A percentile compares a stretch with the other conserved stretches of the same genome.
Conservation (phyloP, 345 rosid species). For the Eucalyptus melliodora region DNA sequence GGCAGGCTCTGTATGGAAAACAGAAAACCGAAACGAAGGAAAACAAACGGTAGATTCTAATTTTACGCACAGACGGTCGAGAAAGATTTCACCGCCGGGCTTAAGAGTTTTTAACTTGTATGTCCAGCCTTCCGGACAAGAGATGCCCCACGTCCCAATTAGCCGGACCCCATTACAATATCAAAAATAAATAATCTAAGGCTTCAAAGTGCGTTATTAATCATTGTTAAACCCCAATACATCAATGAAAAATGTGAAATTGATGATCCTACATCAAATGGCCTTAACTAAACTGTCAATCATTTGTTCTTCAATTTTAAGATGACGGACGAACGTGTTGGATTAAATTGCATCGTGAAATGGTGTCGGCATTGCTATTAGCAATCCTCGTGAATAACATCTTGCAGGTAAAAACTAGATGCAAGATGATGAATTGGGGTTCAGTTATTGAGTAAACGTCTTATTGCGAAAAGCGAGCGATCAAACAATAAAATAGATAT, state of each 20-base stretch:
- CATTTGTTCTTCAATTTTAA: neutral
- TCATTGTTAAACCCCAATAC: neutral
- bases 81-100: neutral
- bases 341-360: neutral
- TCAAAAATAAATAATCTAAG: too few relatives aligned
- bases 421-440: neutral
- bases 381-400: neutral
- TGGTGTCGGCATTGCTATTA: neutral
- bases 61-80: neutral
- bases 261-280: neutral
- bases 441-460: neutral
- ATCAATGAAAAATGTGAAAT: too few relatives aligned
- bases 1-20: neutral
- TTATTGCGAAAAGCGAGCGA: too few relatives aligned
- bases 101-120: neutral
- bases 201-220: neutral
- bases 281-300: neutral
- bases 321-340: neutral
- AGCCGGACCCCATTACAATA: neutral
- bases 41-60: neutral
- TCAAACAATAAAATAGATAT: too few relatives aligned
- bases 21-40: neutral
- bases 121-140: neutral
- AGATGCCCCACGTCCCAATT: neutral
- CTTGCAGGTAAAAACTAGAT: neutral